A percentile compares a stretch with the other conserved stretches of the same genome.
These are phyloP conservation scores for Ceratobasidium sp. DNA, from an alignment of 1,284 basidiomycete genomes.

Conservation along the genomic window DNA sequence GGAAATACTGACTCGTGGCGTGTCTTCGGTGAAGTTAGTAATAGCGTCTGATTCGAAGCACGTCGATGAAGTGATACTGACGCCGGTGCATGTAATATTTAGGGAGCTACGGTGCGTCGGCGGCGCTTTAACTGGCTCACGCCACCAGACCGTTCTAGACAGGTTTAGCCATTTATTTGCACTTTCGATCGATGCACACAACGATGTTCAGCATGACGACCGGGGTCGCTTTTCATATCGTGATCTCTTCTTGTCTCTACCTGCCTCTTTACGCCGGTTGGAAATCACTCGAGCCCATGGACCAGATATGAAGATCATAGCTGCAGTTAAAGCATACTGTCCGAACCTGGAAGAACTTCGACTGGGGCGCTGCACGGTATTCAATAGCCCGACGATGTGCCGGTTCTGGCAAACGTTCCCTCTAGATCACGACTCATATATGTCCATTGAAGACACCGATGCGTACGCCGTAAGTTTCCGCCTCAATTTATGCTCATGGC, in stretches of 20 bases:
- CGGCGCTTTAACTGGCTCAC: not conserved
- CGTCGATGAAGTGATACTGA: not conserved
- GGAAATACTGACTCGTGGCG: not conserved
- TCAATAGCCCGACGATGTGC: slow-evolving; percentile 3
- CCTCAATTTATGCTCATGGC: not conserved
- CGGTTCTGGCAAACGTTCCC: slow-evolving; percentile 32
- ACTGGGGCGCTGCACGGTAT: slow-evolving; percentile 24
- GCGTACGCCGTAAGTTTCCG: slow-evolving; percentile 13
- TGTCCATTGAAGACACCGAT: slow-evolving; percentile 29
- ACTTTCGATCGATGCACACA: slow-evolving; percentile 29
- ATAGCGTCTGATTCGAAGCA: not conserved
- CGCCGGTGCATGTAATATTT: not conserved
- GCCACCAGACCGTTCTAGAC: not conserved
- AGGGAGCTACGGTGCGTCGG: slow-evolving; percentile 11
- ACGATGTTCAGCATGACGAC: not conserved
- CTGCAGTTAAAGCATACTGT: slow-evolving; percentile 3
- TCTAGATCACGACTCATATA: slow-evolving; percentile 39
- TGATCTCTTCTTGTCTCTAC: slow-evolving; percentile 19
- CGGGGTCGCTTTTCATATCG: slow-evolving; percentile 16
- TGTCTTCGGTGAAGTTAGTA: not conserved
- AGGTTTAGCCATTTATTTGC: not conserved
- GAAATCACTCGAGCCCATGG: slow-evolving; percentile 24
- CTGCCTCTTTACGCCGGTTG: slow-evolving; percentile 17
- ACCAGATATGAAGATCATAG: slow-evolving; percentile 25
- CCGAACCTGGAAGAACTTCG: slow-evolving; percentile 16